Evolutionary conservation across 352 stramenopile species (phyloP).

Genomic region (Phytophthora pisi): DNA sequence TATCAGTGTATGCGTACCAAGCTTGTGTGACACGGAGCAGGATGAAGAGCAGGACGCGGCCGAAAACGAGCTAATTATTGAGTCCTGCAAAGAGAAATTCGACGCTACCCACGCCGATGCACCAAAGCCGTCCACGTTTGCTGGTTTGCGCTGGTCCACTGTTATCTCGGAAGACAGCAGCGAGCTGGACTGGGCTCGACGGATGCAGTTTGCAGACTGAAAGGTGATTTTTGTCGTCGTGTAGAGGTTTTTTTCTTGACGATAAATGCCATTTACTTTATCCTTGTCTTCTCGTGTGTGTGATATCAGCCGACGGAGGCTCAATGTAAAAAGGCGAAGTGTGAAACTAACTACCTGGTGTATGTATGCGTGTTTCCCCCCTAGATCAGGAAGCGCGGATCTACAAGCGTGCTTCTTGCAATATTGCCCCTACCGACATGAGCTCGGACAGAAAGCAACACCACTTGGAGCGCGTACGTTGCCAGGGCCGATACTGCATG

Average conservation of each 20-base stretch:
- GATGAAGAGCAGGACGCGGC: constrained; percentile 33
- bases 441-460: constrained; percentile 43
- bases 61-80: constrained; percentile 44
- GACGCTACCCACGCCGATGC: constrained; percentile 32
- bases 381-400: constrained; percentile 76
- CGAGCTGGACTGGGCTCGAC: constrained; percentile 80
- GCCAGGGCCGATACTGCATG: constrained; percentile 65
- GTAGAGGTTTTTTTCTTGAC: constrained; percentile 17
- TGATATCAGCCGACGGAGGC: constrained; percentile 2
- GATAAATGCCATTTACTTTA: constrained; percentile 33
- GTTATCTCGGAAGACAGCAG: constrained; percentile 87
- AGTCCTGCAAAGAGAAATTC: constrained; percentile 66
- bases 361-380: neutral
- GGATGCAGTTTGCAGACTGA: constrained; percentile 62
- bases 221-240: constrained; percentile 16
- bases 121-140: constrained; percentile 54
- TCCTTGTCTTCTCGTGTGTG: constrained; percentile 17
- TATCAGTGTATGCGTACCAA: constrained; percentile 81
- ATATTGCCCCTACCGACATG: constrained; percentile 57
- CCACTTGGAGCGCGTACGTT: constrained; percentile 63
- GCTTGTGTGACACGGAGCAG: constrained; percentile 55
- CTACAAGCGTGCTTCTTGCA: constrained; percentile 60
- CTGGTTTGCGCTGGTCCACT: constrained; percentile 74
- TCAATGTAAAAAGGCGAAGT: neutral
- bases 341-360: neutral